Percentiles rank a stretch among this genome's conserved stretches.
Evolutionary conservation across 257 asterid species (phyloP).

Genomic region (Lycium barbarum): DNA sequence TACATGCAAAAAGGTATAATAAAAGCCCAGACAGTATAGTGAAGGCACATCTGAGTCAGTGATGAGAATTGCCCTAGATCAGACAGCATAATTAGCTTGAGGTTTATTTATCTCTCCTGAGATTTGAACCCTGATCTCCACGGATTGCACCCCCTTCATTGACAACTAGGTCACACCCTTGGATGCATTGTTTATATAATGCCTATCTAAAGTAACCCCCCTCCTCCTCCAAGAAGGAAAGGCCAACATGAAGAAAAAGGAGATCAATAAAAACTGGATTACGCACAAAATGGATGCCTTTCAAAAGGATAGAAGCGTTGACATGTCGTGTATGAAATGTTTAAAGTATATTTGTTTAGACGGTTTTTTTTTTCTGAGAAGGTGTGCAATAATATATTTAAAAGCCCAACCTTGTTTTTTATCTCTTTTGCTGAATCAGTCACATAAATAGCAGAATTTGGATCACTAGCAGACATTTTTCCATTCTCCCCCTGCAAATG

Average conservation of each 20-base stretch:
- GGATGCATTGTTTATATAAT: background rate
- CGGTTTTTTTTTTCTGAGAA: background rate
- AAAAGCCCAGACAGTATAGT: background rate
- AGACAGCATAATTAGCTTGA: background rate
- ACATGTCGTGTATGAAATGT: background rate
- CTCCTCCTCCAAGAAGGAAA: slow-evolving; percentile 13
- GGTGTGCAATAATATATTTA: background rate
- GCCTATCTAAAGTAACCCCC: background rate
- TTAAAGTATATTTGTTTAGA: background rate
- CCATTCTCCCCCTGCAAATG: slow-evolving; percentile 83
- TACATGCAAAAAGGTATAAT: background rate
- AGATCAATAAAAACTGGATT: background rate
- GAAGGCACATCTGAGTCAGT: background rate
- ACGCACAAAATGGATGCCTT: slow-evolving; percentile 4
- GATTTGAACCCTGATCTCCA: slow-evolving; percentile 15
- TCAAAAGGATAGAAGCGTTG: background rate
- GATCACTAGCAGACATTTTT: slow-evolving; percentile 95
- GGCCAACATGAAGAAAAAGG: background rate
- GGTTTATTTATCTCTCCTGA: background rate
- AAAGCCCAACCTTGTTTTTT: slow-evolving; percentile 68
- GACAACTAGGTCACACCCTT: background rate
- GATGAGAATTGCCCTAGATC: background rate
- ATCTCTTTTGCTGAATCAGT: slow-evolving; percentile 88
- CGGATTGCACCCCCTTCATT: background rate
- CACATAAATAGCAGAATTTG: slow-evolving; percentile 90